These are phyloP conservation scores for Saturnispora sekii DNA, from an alignment of 805 yeast species.

Conservation along the genomic window DNA sequence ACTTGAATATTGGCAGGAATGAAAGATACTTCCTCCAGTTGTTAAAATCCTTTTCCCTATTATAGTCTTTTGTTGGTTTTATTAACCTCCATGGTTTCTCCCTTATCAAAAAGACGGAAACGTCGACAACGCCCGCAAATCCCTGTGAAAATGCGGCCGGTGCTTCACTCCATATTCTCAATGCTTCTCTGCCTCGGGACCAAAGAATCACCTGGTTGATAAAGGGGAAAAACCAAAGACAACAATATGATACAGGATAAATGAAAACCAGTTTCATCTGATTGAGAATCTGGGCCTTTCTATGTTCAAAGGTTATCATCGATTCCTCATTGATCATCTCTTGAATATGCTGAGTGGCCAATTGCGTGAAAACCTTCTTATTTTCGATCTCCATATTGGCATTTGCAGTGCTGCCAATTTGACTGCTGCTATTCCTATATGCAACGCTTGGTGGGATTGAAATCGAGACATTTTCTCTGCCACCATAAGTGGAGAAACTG, in stretches of 20 bases:
- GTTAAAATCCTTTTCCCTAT: constrained; percentile 8
- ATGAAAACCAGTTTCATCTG: constrained; percentile 75
- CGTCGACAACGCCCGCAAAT: constrained; percentile 68
- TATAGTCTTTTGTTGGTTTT: constrained; percentile 19
- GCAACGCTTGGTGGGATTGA: neutral
- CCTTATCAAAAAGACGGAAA: constrained; percentile 62
- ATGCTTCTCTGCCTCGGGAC: constrained; percentile 40
- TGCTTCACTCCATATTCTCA: constrained; percentile 53
- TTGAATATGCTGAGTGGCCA: constrained; percentile 20
- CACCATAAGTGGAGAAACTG: neutral
- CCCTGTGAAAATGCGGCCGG: constrained; percentile 75
- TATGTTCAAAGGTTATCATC: constrained; percentile 47
- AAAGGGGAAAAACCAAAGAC: constrained; percentile 77
- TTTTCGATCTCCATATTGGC: constrained; percentile 6
- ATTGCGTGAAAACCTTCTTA: constrained; percentile 16
- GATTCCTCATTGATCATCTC: constrained; percentile 46
- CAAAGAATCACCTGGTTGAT: constrained; percentile 44
- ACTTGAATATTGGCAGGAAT: constrained; percentile 23
- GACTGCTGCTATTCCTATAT: neutral
- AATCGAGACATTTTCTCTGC: neutral
- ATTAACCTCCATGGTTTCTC: constrained; percentile 66
- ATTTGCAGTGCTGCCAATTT: neutral
- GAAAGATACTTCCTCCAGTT: constrained; percentile 18
- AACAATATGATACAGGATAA: constrained; percentile 74
- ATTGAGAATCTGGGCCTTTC: constrained; percentile 59